Evolutionary conservation across 208 protist genomes (phyloP), one percentile per base, ranked within the genome.

Genomic region (Blastocrithidia nonstop): DNA sequence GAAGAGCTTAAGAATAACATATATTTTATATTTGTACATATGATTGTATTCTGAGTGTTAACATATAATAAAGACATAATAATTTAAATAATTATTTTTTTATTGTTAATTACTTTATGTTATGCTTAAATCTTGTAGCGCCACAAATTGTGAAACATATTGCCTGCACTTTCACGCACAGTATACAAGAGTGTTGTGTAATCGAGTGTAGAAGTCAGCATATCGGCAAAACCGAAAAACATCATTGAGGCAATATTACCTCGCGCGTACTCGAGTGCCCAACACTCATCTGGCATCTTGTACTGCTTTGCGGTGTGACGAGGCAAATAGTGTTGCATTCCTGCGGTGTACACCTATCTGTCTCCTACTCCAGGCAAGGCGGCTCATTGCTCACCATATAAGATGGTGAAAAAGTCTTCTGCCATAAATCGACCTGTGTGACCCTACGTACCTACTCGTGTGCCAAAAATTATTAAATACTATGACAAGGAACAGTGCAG

Each of bases 401-500:
- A 61, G 35, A 95, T 91, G 32, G 64, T 93, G 59, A 93, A 93
- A 54, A 77, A 95, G 53, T 91, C 80, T 24, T 88, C 82, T 9
- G 76, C 72, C 50, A 79, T 73, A 39, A 63, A 71, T 22, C 85
- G 78, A 37, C 88, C 88, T 9, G 72, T 79, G 78, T 93, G 80
- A 19, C 85, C 88, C 49, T 95, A 76, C 3, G 88, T 93, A 17
- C 88, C 84, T 9, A 86, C 59, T 4, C 77, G 32, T 1, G 85
- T 82, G 39, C 84, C 88, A 49, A 95, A 95, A 43, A 95, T 88
- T 48, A 95, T 93, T 39, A 95, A 36, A 69, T 94, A 93, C 71
- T 95, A 81, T 9, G 81, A 86, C 50, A 93, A 71, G 47, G 88
- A 95, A 61, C 64, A 75, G 57, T 89, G 81, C 38, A 89, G 71